Evolutionary conservation across 331 rosid species (phyloP), one percentile per base, ranked within the genome.

Genomic region (Acacia concinna): DNA sequence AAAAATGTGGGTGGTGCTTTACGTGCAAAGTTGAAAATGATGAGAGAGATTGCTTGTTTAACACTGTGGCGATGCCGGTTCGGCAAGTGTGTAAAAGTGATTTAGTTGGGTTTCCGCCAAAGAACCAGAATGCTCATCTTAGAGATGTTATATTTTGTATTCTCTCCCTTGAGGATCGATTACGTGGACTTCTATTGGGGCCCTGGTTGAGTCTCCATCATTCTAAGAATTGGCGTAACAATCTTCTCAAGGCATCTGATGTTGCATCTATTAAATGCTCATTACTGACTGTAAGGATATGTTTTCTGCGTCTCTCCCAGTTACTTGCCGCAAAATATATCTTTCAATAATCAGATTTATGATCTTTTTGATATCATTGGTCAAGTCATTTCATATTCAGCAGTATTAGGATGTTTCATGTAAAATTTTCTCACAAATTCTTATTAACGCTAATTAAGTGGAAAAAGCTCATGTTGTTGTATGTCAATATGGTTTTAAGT

Each of bases 1-100:
- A 96, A 86, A 93, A 91, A 83, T 96, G 98, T 31, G 98, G 98
- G 73, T 96, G 97, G 99, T 93, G 98, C 87, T 90, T 86, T 87
- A 77, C 86, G 60, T 93, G 99, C 84, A 93, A 87, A 89, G 77
- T 68, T 85, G 81, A 82, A 51, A 82, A 82, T 85, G 91, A 93
- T 81, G 96, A 88, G 66, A 81, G 82, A 74, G 94, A 89, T 82
- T 96, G 99, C 89, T 89, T 96, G 88, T 88, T 91, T 84, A 83
- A 78, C 85, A 81, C 79, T 76, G 78, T 81, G 64, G 83, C 77
- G 79, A 84, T 83, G 67, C 78, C 90, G 78, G 67, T 82, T 68
- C 70, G 20, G 78, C 90, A 89, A 79, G 85, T 75, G 78, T 82
- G 90, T 67, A 73, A 81, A 65, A 71, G 79, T 71, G 71, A 85